Percentiles rank a stretch among this genome's conserved stretches.
phyloP scores from a whole-genome alignment of 352 stramenopile species.

The Phytophthora pistaciae region DNA sequence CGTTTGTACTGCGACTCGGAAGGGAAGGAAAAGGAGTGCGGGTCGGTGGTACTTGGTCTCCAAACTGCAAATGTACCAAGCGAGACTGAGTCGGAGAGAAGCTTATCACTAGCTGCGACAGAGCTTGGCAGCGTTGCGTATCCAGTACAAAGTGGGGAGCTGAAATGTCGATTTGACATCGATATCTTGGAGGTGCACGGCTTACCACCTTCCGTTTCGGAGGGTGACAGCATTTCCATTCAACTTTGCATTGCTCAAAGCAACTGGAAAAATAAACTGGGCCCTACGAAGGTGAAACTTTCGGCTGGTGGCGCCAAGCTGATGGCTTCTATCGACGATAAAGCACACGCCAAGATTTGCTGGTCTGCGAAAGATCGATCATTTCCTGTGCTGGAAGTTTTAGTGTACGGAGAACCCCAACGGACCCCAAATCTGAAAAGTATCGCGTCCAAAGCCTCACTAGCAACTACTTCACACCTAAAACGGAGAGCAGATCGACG shows the following conservation, averaged over 20 bases:
- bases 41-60: conserved; percentile 19
- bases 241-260: conserved; percentile 25
- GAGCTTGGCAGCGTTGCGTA: conserved; percentile 23
- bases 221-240: conserved; percentile 21
- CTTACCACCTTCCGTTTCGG: conserved; percentile 10
- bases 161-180: conserved; percentile 33
- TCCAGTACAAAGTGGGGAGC: conserved; percentile 16
- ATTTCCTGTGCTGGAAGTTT: conserved; percentile 34
- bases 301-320: background rate
- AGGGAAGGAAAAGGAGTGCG: conserved; percentile 13
- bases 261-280: conserved; percentile 29
- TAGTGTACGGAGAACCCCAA: conserved; percentile 18
- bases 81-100: background rate
- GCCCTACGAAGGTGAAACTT: background rate
- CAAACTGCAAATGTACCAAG: background rate
- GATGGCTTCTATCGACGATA: conserved; percentile 6
- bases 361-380: conserved; percentile 37
- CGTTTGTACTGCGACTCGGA: conserved; percentile 9
- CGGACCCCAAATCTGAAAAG: conserved; percentile 4
- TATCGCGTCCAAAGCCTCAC: conserved; percentile 10
- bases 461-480: background rate
- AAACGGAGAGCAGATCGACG: conserved; percentile 6
- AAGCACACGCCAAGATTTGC: conserved; percentile 4
- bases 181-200: conserved; percentile 14
- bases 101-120: conserved; percentile 23